phyloP scores from a whole-genome alignment of 2,329 filamentous ascomycete species.

The Cladorrhinum sp. region DNA sequence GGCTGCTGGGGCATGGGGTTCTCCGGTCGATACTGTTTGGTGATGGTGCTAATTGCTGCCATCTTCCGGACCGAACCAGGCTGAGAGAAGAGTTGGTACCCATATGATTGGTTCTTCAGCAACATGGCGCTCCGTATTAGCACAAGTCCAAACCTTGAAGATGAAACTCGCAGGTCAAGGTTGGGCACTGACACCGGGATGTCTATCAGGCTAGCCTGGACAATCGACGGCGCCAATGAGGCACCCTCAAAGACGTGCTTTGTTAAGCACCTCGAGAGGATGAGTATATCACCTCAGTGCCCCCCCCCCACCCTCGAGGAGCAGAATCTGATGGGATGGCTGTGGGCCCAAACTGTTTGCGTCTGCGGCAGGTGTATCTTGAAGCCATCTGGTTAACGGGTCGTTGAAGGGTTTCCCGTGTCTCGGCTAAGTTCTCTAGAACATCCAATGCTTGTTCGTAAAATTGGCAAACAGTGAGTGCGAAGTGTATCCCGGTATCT shows the following conservation, averaged over 20 bases:
- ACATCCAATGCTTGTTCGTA: background rate
- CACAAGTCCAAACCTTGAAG: slow-evolving; percentile 11
- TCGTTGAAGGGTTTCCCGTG: background rate
- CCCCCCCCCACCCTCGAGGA: too few relatives aligned
- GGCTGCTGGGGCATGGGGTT: background rate
- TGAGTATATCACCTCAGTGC: too few relatives aligned
- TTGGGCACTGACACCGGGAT: background rate
- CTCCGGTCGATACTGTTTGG: slow-evolving; percentile 1
- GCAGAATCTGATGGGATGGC: too few relatives aligned
- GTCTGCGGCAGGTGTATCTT: too few relatives aligned
- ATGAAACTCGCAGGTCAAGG: background rate
- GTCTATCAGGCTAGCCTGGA: background rate
- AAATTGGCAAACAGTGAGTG: background rate
- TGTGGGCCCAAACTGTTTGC: too few relatives aligned
- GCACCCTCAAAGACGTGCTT: background rate
- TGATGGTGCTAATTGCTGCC: background rate
- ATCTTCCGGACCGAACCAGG: background rate
- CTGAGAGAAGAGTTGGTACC: slow-evolving; percentile 9
- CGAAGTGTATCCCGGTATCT: background rate
- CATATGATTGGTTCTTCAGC: slow-evolving; percentile 3
- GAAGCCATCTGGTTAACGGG: too few relatives aligned
- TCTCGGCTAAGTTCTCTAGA: background rate
- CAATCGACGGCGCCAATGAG: background rate
- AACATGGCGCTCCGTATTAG: background rate
- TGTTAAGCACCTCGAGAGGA: background rate